Evolutionary conservation across 2,329 filamentous ascomycete genomes (phyloP).

Genomic region (Rhexocercosporidium sp.): DNA sequence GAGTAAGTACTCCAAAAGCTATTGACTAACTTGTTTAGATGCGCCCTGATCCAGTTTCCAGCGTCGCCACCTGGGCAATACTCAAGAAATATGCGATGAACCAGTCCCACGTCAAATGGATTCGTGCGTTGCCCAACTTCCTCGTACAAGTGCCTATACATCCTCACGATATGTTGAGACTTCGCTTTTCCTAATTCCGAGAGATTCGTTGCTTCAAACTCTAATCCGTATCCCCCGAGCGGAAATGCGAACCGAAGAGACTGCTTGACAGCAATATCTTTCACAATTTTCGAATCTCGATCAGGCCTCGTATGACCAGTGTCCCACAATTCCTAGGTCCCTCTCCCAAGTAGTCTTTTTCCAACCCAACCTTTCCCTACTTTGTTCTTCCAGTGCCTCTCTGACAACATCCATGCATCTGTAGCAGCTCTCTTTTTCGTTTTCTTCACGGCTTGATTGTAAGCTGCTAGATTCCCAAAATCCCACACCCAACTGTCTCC

Average conservation of each 20-base stretch:
- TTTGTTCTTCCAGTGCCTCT: constrained; percentile 10
- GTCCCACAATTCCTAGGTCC: constrained; percentile 24
- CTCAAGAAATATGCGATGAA: constrained; percentile 28
- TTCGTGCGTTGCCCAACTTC: constrained; percentile 17
- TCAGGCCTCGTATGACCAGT: constrained; percentile 22
- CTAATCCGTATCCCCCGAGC: not conserved
- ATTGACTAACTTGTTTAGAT: not conserved
- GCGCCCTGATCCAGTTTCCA: not conserved
- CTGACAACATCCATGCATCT: not conserved
- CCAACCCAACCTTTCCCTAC: constrained; percentile 15
- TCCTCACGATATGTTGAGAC: constrained; percentile 19
- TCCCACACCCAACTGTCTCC: constrained; percentile 9
- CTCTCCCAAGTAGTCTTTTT: constrained; percentile 10
- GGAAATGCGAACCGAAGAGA: not conserved
- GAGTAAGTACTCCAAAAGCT: not conserved
- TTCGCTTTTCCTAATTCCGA: constrained; percentile 8
- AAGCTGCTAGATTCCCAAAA: not conserved
- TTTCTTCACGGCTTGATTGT: not conserved
- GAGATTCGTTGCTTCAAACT: constrained; percentile 8
- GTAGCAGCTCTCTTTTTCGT: not conserved
- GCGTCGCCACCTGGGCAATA: constrained; percentile 23
- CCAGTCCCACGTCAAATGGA: constrained; percentile 9
- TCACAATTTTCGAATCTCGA: constrained; percentile 5
- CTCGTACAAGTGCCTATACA: constrained; percentile 23
- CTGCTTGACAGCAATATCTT: constrained; percentile 28